These are phyloP conservation scores for Malus orientalis DNA, from an alignment of 306 rosid species.

Conservation along the genomic window DNA sequence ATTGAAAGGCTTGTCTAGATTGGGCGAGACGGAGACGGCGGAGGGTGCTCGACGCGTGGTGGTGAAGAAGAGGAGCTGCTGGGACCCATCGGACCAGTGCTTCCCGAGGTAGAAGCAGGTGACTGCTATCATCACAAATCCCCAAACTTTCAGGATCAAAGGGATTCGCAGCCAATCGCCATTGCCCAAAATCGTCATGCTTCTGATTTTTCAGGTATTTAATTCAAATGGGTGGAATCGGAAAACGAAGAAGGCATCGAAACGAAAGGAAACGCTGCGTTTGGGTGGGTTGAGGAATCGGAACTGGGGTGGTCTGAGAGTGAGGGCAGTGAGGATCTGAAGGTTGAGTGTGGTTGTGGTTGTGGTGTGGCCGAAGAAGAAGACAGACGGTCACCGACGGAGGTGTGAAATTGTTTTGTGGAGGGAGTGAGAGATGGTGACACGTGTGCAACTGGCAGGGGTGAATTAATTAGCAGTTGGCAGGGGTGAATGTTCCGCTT, in stretches of 20 bases:
- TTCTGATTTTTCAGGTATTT: background rate
- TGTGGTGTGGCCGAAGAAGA: background rate
- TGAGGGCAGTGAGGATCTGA: background rate
- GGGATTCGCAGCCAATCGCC: conserved; percentile 35
- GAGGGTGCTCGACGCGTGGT: conserved; percentile 16
- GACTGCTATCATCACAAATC: conserved; percentile 32
- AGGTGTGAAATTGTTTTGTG: background rate
- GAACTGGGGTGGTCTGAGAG: background rate
- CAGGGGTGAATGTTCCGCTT: too few species aligned
- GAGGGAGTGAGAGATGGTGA: background rate
- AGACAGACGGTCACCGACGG: background rate
- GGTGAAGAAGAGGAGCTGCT: conserved; percentile 70
- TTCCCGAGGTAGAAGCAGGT: conserved; percentile 75
- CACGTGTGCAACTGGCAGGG: background rate
- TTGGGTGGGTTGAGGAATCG: background rate
- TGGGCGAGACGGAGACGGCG: conserved; percentile 55
- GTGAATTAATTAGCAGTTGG: too few species aligned
- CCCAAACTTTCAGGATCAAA: conserved; percentile 34
- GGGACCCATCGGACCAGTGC: conserved; percentile 61
- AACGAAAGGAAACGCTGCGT: background rate
- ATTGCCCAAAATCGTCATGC: conserved; percentile 30
- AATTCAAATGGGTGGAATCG: background rate
- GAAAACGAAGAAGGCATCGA: background rate
- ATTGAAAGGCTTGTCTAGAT: conserved; percentile 35
- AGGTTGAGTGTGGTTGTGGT: background rate